Evolutionary conservation across 2,329 filamentous ascomycete species (phyloP).

Genomic region (Leptographium galeiforme): DNA sequence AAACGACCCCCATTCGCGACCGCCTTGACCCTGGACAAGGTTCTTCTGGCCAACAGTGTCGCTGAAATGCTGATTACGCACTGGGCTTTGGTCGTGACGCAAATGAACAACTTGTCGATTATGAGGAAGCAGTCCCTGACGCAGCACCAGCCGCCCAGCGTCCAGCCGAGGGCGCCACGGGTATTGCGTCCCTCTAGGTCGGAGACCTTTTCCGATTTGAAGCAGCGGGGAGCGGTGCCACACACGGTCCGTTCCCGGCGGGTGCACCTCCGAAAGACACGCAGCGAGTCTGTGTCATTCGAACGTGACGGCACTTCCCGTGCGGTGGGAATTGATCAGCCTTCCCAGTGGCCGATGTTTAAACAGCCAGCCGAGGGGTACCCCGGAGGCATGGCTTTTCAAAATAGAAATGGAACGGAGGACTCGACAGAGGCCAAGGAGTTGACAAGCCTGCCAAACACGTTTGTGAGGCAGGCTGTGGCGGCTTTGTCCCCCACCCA

Average conservation of each 20-base stretch:
- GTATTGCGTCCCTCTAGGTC: conserved; percentile 8
- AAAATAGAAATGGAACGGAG: neutral
- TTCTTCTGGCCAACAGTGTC: conserved; percentile 43
- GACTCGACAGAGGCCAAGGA: neutral
- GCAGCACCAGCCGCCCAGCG: neutral
- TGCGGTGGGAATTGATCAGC: neutral
- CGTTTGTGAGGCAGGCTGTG: neutral
- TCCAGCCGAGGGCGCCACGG: neutral
- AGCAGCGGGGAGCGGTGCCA: neutral
- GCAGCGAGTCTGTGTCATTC: conserved; percentile 6
- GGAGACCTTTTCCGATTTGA: conserved; percentile 6
- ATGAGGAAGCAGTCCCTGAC: conserved; percentile 12
- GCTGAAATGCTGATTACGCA: conserved; percentile 53
- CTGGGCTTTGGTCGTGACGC: conserved; percentile 50
- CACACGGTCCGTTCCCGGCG: neutral
- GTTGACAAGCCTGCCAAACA: neutral
- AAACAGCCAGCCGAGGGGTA: neutral
- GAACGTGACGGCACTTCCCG: neutral
- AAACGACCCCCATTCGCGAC: conserved; percentile 9
- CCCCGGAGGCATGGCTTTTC: neutral
- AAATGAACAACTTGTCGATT: conserved; percentile 37
- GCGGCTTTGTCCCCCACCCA: neutral
- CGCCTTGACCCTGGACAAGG: conserved; percentile 34
- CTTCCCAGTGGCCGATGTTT: neutral
- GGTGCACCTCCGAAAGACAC: conserved; percentile 5